Base-by-base conservation (phyloP, 441 rosid species). In the Adansonia madagascariensis region DNA sequence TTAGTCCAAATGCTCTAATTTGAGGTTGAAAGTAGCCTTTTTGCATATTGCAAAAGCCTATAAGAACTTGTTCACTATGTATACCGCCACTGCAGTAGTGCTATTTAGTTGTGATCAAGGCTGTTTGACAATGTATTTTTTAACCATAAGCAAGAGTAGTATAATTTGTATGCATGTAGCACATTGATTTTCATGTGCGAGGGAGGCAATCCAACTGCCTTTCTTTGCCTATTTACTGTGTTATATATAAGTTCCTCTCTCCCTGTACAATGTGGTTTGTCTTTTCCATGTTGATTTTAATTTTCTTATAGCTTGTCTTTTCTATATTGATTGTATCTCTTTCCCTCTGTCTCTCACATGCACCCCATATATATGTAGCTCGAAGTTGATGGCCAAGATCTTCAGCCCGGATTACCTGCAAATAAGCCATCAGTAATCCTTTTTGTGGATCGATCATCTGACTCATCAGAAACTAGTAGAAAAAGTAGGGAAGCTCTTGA, bases 361-460 rank as follows among this genome's bases (percentile, higher is more conserved):
- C 39, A 62, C 22, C 79, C 81, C 74, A 53, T 75, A 18, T 82
- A 67, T 27, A 41, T 89, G 88, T 79, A 95, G 99, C 85, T 95
- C 79, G 91, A 87, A 78, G 86, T 83, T 70, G 76, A 86, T 73
- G 86, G 83, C 67, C 88, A 82, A 75, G 87, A 87, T 82, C 74
- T 82, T 75, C 88, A 84, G 79, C 84, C 84, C 60, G 83, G 82
- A 77, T 83, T 96, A 69, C 94, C 96, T 74, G 86, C 89, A 86
- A 84, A 84, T 82, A 85, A 85, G 86, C 93, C 97, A 20, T 96
- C 97, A 0, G 71, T 91, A 66, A 86, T 96, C 81, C 90, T 96
- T 64, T 91, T 96, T 82, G 93, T 96, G 77, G 99, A 94, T 79
- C 91, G 98, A 87, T 91, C 89, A 77, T 85, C 92, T 39, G 88